phyloP scores from a whole-genome alignment of 768 basidiomycete species.

The Leccinellum luteum region DNA sequence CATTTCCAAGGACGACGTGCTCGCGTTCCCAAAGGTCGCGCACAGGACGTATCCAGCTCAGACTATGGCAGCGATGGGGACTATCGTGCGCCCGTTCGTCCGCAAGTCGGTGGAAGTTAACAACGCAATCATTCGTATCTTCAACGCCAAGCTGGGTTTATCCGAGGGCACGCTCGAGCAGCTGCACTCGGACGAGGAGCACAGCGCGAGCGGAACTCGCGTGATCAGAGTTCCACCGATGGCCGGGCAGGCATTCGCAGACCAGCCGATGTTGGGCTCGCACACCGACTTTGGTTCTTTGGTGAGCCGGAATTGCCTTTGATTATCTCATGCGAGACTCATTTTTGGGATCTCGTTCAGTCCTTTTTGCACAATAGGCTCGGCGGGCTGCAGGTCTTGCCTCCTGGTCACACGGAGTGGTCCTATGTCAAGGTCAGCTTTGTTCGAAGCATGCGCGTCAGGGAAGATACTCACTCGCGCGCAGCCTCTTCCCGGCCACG shows the following conservation, averaged over 20 bases:
- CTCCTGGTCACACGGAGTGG: not conserved
- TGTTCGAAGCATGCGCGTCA: not conserved
- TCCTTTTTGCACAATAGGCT: not conserved
- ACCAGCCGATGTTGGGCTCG: not conserved
- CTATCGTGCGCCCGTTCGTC: not conserved
- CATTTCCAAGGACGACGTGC: not conserved
- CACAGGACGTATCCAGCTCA: not conserved
- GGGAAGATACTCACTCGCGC: not conserved
- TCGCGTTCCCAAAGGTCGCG: not conserved
- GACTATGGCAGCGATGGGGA: not conserved
- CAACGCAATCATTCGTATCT: not conserved
- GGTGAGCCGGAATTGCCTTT: not conserved
- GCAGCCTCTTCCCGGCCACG: not conserved
- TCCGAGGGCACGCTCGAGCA: not conserved
- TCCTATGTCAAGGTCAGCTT: too few relatives aligned
- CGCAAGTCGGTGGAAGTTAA: not conserved
- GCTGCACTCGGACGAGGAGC: not conserved
- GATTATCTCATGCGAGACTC: not conserved
- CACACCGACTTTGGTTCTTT: not conserved
- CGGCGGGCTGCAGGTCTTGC: not conserved
- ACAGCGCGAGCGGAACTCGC: not conserved
- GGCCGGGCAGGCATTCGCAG: not conserved
- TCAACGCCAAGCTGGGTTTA: not conserved
- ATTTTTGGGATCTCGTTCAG: not conserved
- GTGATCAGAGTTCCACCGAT: not conserved